Evolutionary conservation across 495 filamentous ascomycete species (phyloP), one percentile per base, ranked within the genome.

Genomic region (Cryomyces antarcticus): DNA sequence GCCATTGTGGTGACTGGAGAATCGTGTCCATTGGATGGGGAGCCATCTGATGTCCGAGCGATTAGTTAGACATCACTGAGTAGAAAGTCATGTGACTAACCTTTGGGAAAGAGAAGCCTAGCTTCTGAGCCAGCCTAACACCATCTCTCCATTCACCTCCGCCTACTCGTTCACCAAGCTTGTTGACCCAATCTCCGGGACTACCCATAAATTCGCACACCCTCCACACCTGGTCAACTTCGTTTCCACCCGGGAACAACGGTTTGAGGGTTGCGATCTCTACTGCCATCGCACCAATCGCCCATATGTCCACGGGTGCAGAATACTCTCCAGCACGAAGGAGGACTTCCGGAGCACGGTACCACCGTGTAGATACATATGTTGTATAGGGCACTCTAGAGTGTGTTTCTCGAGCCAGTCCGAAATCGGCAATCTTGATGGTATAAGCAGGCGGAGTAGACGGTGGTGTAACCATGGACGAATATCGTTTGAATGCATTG

Each of bases 191-290:
- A 58, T 87, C 85, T 11, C 89, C 92, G 10, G 92, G 92, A 64
- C 88, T 95, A 17, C 92, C 92, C 92, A 99, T 99, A 45, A 99
- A 93, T 59, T 99, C 92, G 56, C 92, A 99, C 1, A 99, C 81
- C 49, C 92, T 77, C 92, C 92, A 99, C 7, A 99, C 88, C 61
- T 99, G 92, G 53, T 96, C 92, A 4, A 99, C 92, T 60, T 99
- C 92, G 53, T 99, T 99, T 44, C 83, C 82, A 51, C 92, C 92
- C 3, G 92, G 92, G 63, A 99, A 99, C 7, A 99, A 62, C 5
- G 92, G 92, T 65, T 96, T 99, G 43, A 99, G 58, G 2, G 92
- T 99, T 7, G 92, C 92, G 51, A 99, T 82, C 57, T 99, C 92
- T 2, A 99, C 92, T 5, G 92, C 89, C 92, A 99, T 99, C n/a